phyloP scores from a whole-genome alignment of 2,329 filamentous ascomycete genomes.

The Penicillium paneum region DNA sequence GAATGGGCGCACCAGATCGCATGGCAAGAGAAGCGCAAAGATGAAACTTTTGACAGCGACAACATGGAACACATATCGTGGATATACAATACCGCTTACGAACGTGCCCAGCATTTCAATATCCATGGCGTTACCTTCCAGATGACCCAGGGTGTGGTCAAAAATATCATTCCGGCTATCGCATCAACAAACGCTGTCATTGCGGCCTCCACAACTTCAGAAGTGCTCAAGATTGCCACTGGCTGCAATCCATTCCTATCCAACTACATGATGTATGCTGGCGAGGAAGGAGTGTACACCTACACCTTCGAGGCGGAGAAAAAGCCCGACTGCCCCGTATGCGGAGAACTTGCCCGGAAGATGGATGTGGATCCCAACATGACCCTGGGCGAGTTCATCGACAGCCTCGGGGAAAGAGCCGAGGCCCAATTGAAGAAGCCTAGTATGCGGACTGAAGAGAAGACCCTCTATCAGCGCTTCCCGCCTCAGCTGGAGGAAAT shows the following conservation, averaged over 20 bases:
- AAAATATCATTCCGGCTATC: conserved; percentile 98
- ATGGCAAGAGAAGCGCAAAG: conserved; percentile 84
- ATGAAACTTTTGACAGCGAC: conserved; percentile 85
- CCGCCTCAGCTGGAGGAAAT: conserved; percentile 78
- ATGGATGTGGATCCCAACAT: conserved; percentile 66
- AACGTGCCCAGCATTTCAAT: conserved; percentile 80
- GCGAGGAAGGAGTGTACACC: conserved; percentile 92
- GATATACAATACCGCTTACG: conserved; percentile 81
- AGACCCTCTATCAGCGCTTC: conserved; percentile 85
- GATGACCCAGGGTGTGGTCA: conserved; percentile 94
- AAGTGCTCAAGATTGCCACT: conserved; percentile 91
- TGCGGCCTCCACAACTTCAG: conserved; percentile 92
- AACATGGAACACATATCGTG: conserved; percentile 97
- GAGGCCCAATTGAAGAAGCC: conserved; percentile 94
- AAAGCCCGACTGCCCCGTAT: conserved; percentile 93
- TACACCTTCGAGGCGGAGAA: conserved; percentile 95
- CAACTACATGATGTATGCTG: conserved; percentile 99
- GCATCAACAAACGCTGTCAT: conserved; percentile 97
- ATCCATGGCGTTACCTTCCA: conserved; percentile 92
- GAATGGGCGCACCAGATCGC: conserved; percentile 99
- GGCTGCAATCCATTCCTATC: conserved; percentile 75
- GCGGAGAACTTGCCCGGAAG: conserved; percentile 75
- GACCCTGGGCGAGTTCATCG: conserved; percentile 80
- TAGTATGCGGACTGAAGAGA: conserved; percentile 73
- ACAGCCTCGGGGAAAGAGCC: conserved; percentile 74